Evolutionary conservation across 768 basidiomycete species (phyloP).

Genomic region (Pisolithus albus): DNA sequence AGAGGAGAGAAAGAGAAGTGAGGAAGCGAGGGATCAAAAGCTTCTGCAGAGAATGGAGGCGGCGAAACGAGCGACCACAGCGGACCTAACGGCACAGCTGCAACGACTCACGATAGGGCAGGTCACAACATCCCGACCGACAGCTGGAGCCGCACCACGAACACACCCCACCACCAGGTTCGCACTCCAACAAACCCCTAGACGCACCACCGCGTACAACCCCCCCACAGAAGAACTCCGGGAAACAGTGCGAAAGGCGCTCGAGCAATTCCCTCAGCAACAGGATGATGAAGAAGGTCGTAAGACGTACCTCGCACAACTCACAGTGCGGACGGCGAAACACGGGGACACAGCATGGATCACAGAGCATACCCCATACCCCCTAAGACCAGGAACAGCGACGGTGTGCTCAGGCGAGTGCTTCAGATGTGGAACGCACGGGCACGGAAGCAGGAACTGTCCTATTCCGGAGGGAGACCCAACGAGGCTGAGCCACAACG

Average conservation of each 20-base stretch:
- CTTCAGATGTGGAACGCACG: background rate
- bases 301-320: background rate
- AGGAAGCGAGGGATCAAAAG: too few species aligned
- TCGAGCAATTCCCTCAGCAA: background rate
- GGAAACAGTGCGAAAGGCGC: background rate
- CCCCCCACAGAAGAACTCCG: too few species aligned
- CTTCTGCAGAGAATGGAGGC: too few species aligned
- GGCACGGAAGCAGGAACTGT: background rate
- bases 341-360: background rate
- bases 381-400: background rate
- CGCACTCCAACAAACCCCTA: too few species aligned
- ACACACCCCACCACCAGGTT: too few species aligned
- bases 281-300: background rate
- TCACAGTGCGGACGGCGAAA: background rate
- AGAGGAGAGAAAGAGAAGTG: too few species aligned
- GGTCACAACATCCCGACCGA: too few species aligned
- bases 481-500: background rate
- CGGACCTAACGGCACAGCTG: too few species aligned
- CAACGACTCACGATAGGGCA: too few species aligned
- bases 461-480: background rate
- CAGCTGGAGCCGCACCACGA: too few species aligned
- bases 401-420: background rate
- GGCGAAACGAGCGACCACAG: too few species aligned
- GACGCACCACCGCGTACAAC: too few species aligned
- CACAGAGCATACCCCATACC: background rate